These are phyloP conservation scores for Tilletiaria anomala DNA, from an alignment of 1,284 basidiomycete species.

Conservation along the genomic window DNA sequence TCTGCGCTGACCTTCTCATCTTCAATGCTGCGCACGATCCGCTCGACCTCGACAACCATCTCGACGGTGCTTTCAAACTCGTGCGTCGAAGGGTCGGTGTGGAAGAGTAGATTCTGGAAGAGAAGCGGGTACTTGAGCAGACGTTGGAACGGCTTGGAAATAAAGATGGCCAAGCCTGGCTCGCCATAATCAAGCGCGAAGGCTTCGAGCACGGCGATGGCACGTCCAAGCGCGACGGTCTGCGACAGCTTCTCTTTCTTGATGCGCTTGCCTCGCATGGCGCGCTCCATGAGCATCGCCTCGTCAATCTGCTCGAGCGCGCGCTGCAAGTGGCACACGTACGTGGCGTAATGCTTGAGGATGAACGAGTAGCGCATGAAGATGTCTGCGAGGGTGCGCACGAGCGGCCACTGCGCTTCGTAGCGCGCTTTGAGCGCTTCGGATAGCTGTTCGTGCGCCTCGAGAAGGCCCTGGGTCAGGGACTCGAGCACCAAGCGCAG, in stretches of 20 bases:
- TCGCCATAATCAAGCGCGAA: constrained; percentile 49
- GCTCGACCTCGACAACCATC: constrained; percentile 93
- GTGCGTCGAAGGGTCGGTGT: constrained; percentile 88
- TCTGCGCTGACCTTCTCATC: constrained; percentile 94
- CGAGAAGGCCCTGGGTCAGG: constrained; percentile 18
- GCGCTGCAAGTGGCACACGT: constrained; percentile 24
- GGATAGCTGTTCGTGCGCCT: constrained; percentile 19
- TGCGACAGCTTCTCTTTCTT: constrained; percentile 23
- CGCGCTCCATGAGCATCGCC: constrained; percentile 28
- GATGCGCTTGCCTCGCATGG: constrained; percentile 25
- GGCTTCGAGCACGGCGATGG: constrained; percentile 20
- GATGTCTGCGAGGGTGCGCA: constrained; percentile 26
- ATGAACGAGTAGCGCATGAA: constrained; percentile 22
- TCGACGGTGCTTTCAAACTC: constrained; percentile 90
- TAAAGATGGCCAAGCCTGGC: constrained; percentile 76
- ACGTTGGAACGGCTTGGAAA: constrained; percentile 92
- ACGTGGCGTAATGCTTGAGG: constrained; percentile 20
- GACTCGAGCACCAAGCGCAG: constrained; percentile 18
- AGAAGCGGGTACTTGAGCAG: constrained; percentile 94
- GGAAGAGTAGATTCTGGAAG: constrained; percentile 66
- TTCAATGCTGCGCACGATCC: constrained; percentile 85
- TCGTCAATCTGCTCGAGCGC: constrained; percentile 29
- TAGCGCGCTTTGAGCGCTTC: constrained; percentile 25
- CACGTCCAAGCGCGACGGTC: constrained; percentile 25
- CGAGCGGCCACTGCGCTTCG: constrained; percentile 31